These are phyloP conservation scores for Discostella pseudostelligera DNA, from an alignment of 108 stramenopile genomes.

Conservation along the genomic window DNA sequence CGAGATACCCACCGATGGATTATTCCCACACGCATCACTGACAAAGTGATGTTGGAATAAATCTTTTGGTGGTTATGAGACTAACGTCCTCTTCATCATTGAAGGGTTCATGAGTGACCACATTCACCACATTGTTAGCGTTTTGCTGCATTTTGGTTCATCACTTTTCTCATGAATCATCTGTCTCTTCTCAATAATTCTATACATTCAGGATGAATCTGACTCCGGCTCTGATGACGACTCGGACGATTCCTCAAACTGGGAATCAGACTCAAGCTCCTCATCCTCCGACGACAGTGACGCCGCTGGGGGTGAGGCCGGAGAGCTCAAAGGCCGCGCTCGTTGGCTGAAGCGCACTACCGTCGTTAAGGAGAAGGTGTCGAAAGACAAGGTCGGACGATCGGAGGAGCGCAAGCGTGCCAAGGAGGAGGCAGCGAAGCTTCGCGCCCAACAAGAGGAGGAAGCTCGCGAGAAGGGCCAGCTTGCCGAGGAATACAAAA, in stretches of 20 bases:
- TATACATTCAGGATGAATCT: no score
- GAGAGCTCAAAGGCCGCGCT: conserved; percentile 92
- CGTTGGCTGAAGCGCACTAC: conserved; percentile 92
- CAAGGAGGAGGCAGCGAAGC: conserved; percentile 46
- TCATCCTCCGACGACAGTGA: conserved; percentile 49
- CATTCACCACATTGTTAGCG: neutral
- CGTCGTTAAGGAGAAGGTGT: conserved; percentile 74
- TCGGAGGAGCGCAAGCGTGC: conserved; percentile 50
- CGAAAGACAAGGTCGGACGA: conserved; percentile 68
- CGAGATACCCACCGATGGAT: conserved; percentile 56
- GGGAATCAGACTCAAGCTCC: conserved; percentile 34
- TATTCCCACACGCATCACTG: conserved; percentile 61
- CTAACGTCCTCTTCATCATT: conserved; percentile 52
- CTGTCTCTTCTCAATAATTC: no score
- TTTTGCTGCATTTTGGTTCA: conserved; percentile 5
- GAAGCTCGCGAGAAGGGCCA: conserved; percentile 20
- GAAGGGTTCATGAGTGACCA: conserved; percentile 43
- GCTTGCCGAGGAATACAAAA: conserved; percentile 66
- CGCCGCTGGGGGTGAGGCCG: conserved; percentile 54
- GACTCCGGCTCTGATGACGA: conserved; percentile 60
- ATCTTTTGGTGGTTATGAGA: conserved; percentile 70
- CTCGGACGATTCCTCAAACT: no score
- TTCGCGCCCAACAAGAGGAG: conserved; percentile 44
- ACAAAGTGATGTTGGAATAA: conserved; percentile 72
- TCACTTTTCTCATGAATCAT: no score